phyloP scores from a whole-genome alignment of 1,139 yeast genomes.

The Nematodospora anomalae region DNA sequence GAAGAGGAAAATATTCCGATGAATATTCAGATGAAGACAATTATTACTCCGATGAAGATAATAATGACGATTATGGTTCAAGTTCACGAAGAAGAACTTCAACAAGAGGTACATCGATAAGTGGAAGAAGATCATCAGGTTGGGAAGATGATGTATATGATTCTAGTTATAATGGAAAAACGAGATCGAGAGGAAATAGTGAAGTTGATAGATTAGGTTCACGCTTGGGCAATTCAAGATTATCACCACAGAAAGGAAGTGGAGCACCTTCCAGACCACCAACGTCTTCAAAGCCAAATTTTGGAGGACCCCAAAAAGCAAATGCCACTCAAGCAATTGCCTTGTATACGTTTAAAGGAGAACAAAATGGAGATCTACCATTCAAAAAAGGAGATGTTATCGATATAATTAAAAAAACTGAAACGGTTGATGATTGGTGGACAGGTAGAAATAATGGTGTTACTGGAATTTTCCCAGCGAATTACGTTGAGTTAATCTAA shows the following conservation, averaged over 20 bases:
- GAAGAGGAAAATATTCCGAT: constrained; percentile 41
- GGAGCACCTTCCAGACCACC: constrained; percentile 42
- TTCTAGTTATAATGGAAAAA: constrained; percentile 21
- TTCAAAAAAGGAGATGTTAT: constrained; percentile 96
- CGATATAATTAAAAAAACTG: constrained; percentile 79
- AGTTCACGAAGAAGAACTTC: constrained; percentile 16
- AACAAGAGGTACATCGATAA: constrained; percentile 18
- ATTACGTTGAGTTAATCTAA: constrained; percentile 81
- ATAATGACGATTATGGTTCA: constrained; percentile 21
- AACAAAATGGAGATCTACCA: constrained; percentile 86
- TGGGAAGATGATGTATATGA: constrained; percentile 91
- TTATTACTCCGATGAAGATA: constrained; percentile 37
- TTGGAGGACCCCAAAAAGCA: constrained; percentile 42
- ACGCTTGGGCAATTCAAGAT: constrained; percentile 32
- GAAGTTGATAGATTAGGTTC: constrained; percentile 39
- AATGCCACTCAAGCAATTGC: constrained; percentile 84
- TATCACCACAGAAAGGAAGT: constrained; percentile 20
- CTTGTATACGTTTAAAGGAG: constrained; percentile 82
- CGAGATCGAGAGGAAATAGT: constrained; percentile 31
- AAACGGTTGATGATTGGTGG: constrained; percentile 97
- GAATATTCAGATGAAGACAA: constrained; percentile 43
- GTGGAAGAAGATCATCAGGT: constrained; percentile 13
- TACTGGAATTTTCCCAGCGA: constrained; percentile 96
- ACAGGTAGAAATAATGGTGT: constrained; percentile 82
- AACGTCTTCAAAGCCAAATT: constrained; percentile 53